Percentiles rank a stretch among this genome's conserved stretches.
phyloP scores from a whole-genome alignment of 2,329 filamentous ascomycete species.

The Daldinia eschscholtzii region DNA sequence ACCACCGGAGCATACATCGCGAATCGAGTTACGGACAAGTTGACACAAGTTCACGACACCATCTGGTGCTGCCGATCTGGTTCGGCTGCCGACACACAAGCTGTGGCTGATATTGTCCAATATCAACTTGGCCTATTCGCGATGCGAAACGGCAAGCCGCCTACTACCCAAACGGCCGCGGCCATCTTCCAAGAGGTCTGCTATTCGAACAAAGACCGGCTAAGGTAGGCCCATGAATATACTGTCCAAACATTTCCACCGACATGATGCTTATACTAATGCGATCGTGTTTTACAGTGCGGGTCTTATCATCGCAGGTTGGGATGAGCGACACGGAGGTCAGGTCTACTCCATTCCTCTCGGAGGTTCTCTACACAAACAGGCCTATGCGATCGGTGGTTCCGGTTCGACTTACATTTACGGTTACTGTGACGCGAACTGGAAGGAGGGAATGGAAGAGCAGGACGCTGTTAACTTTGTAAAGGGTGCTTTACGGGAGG shows the following conservation, averaged over 20 bases:
- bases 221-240: constrained; percentile 72
- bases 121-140: constrained; percentile 95
- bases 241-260: neutral
- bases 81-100: constrained; percentile 97
- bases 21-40: constrained; percentile 98
- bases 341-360: constrained; percentile 98
- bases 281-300: constrained; percentile 69
- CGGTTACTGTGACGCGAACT: constrained; percentile 97
- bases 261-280: constrained; percentile 21
- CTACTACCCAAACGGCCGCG: constrained; percentile 94
- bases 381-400: constrained; percentile 93
- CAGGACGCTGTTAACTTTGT: constrained; percentile 91
- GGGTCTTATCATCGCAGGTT: constrained; percentile 98
- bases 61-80: constrained; percentile 99
- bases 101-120: constrained; percentile 96
- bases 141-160: constrained; percentile 87
- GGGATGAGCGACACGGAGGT: constrained; percentile 93
- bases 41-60: constrained; percentile 97
- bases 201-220: constrained; percentile 94
- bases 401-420: constrained; percentile 99
- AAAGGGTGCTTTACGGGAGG: constrained; percentile 89
- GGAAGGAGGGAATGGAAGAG: constrained; percentile 95
- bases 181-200: constrained; percentile 98
- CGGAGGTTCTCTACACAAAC: constrained; percentile 97
- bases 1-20: constrained; percentile 98